These are phyloP conservation scores for Mycena rebaudengoi DNA, from an alignment of 768 basidiomycete species.

Conservation along the genomic window DNA sequence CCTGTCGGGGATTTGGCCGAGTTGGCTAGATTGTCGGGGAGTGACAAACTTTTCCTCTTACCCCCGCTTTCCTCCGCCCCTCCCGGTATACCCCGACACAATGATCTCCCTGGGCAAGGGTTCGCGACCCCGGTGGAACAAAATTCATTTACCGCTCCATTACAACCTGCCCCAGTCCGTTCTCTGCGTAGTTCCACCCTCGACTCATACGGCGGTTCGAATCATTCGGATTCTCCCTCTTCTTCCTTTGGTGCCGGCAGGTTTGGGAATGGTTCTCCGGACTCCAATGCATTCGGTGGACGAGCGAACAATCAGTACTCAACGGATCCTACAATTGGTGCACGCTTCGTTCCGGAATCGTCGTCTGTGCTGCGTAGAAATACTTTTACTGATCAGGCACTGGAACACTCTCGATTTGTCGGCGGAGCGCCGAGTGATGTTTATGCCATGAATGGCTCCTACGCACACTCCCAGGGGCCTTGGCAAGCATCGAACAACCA, in stretches of 20 bases:
- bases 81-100: conserved; percentile 60
- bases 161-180: conserved; percentile 73
- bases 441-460: conserved; percentile 45
- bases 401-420: conserved; percentile 41
- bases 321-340: conserved; percentile 46
- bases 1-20: conserved; percentile 65
- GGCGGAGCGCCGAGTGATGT: conserved; percentile 28
- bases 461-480: conserved; percentile 41
- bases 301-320: conserved; percentile 50
- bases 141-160: conserved; percentile 60
- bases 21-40: conserved; percentile 50
- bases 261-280: conserved; percentile 75
- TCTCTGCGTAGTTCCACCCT: conserved; percentile 69
- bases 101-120: conserved; percentile 57
- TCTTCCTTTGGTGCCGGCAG: conserved; percentile 74
- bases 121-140: conserved; percentile 42
- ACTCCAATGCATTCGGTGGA: conserved; percentile 64
- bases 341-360: conserved; percentile 37
- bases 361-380: conserved; percentile 45
- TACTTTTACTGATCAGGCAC: conserved; percentile 48
- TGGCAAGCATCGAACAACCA: conserved; percentile 43
- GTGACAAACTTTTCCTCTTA: conserved; percentile 71
- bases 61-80: conserved; percentile 55
- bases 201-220: conserved; percentile 67
- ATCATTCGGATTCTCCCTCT: conserved; percentile 73